phyloP scores from a whole-genome alignment of 345 rosid genomes.

The Dovyalis caffra region DNA sequence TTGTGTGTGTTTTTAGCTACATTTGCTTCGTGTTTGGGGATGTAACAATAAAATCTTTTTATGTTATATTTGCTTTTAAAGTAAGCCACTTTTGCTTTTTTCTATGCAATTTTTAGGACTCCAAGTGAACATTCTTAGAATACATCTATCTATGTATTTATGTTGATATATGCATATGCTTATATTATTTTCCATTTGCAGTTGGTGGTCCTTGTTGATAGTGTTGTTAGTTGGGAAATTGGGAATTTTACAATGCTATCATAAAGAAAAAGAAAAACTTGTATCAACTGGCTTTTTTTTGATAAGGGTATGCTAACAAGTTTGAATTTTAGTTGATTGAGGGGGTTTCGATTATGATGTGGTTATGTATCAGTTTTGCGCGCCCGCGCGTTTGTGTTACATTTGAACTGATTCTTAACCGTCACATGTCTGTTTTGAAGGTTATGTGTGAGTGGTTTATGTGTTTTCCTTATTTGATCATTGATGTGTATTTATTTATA shows the following conservation, averaged over 20 bases:
- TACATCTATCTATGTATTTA: not conserved
- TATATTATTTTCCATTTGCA: not conserved
- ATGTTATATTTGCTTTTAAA: conserved; percentile 20
- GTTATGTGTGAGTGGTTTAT: not conserved
- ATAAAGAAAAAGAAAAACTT: not conserved
- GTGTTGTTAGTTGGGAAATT: conserved; percentile 9
- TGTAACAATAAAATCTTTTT: conserved; percentile 1
- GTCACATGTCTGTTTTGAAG: not conserved
- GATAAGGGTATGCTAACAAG: not conserved
- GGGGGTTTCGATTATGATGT: conserved; percentile 10
- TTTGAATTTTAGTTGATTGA: conserved; percentile 8
- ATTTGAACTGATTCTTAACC: not conserved
- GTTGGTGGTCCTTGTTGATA: conserved; percentile 1
- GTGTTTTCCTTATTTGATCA: not conserved
- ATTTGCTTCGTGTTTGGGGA: conserved; percentile 26
- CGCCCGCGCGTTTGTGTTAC: not conserved
- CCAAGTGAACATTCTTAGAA: not conserved
- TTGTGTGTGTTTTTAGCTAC: conserved; percentile 22
- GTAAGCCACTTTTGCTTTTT: conserved; percentile 7
- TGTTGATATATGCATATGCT: conserved; percentile 3
- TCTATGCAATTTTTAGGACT: not conserved
- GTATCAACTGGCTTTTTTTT: conserved; percentile 16
- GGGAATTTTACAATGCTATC: conserved; percentile 2
- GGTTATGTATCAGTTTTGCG: not conserved
- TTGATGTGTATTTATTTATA: not conserved